Conservation (phyloP, 352 stramenopile genomes). For the Aphanomyces stellatus region DNA sequence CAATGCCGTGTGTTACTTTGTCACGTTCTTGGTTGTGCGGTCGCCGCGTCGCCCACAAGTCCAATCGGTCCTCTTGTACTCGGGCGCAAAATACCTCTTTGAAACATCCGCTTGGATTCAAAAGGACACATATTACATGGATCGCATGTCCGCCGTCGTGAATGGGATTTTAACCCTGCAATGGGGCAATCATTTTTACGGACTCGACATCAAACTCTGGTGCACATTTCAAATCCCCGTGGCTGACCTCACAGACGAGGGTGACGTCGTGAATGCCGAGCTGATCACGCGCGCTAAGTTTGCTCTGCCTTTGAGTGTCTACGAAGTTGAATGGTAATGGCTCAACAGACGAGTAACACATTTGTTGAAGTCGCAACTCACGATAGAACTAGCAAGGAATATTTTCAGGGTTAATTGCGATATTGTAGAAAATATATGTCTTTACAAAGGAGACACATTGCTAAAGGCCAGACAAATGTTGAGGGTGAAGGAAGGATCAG, state of each 20-base stretch:
- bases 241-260: background rate
- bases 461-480: too few relatives aligned
- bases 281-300: background rate
- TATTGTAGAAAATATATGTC: too few relatives aligned
- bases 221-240: background rate
- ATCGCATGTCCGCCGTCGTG: conserved; percentile 1
- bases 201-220: conserved; percentile 15
- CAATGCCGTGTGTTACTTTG: background rate
- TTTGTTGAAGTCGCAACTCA: too few relatives aligned
- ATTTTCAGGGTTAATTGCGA: too few relatives aligned
- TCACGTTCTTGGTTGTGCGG: background rate
- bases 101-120: background rate
- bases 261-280: too few relatives aligned
- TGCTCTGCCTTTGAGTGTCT: background rate
- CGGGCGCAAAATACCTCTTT: conserved; percentile 11
- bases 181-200: background rate
- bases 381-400: too few relatives aligned
- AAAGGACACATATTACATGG: conserved; percentile 3
- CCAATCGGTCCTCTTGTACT: background rate
- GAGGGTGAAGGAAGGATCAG: too few relatives aligned
- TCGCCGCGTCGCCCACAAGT: background rate
- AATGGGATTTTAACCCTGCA: conserved; percentile 1
- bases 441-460: too few relatives aligned
- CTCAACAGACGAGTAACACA: too few relatives aligned
- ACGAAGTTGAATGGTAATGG: too few relatives aligned